Evolutionary conservation across 345 rosid genomes (phyloP), one percentile per base, ranked within the genome.

Genomic region (Iberis pinnata): DNA sequence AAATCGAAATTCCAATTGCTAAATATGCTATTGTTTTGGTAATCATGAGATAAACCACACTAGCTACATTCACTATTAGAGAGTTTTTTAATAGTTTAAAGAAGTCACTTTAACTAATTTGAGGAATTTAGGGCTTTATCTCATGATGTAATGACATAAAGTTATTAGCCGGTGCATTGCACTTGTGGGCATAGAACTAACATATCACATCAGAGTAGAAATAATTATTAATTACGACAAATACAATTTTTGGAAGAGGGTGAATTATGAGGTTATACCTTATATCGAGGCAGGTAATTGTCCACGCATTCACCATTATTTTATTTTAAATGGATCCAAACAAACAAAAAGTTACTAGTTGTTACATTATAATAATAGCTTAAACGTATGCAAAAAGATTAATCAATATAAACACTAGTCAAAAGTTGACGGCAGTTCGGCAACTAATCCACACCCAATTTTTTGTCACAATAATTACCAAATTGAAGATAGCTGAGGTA

Each of bases 121-220:
- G 64, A 65, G 70, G 60, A 65, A 58, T 51, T 65, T 65, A 58
- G 54, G 70, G 70, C 60, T 65, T 65, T 65, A 65, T 58, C 64
- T 58, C 58, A 49, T 49, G 64, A 65, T 65, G 54, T 58, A 58
- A 58, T 43, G 59, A 65, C 60, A 65, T 65, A 58, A 65, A 58
- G 70, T 51, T 65, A 65, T 58, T 65, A 65, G 60, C 60, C 49
- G 49, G 54, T 65, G 64, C 54, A 65, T 65, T 58, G 53, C 59
- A 65, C 64, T 43, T 65, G 59, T 26, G 35, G n/a, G 43, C 60
- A 51, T 51, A 58, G 18, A 58, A 44, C 49, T 49, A 65, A 58
- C 59, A 27, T 65, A 44, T 65, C 70, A 58, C 54, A 58, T 58
- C 70, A 58, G 8, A 20, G 16, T 29, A 33, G 27, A 27, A 38